phyloP scores from a whole-genome alignment of 1,139 yeast genomes.

The Kazachstania sp. region DNA sequence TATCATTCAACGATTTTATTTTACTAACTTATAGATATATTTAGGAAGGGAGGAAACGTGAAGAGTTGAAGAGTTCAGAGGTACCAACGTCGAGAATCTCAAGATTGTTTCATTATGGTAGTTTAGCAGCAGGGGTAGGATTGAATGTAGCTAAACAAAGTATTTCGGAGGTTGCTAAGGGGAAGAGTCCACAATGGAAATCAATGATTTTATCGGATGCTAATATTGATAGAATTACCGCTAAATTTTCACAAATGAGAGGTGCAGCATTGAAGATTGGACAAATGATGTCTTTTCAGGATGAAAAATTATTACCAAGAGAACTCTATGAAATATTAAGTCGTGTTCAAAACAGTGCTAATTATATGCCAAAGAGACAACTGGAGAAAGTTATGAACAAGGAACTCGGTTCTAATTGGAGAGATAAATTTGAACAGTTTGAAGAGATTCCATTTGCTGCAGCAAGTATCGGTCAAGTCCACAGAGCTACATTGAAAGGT shows the following conservation, averaged over 20 bases:
- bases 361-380: constrained; percentile 93
- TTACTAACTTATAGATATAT: neutral
- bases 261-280: constrained; percentile 98
- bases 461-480: constrained; percentile 97
- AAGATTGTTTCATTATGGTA: constrained; percentile 85
- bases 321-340: constrained; percentile 76
- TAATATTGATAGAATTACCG: constrained; percentile 81
- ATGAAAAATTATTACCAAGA: constrained; percentile 69
- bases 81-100: constrained; percentile 85
- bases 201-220: constrained; percentile 67
- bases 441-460: constrained; percentile 93
- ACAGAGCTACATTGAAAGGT: constrained; percentile 58
- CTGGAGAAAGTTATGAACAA: constrained; percentile 63
- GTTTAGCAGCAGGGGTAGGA: constrained; percentile 87
- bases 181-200: constrained; percentile 44
- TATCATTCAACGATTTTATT: neutral
- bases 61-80: constrained; percentile 44
- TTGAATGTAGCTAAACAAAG: constrained; percentile 78
- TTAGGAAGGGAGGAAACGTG: neutral
- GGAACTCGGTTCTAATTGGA: constrained; percentile 77
- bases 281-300: constrained; percentile 92
- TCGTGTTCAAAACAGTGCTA: constrained; percentile 87
- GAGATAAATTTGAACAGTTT: constrained; percentile 59
- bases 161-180: constrained; percentile 54
- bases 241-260: constrained; percentile 84